Percentiles rank a stretch among this genome's conserved stretches.
These are phyloP conservation scores for Zelonia costaricensis DNA, from an alignment of 208 protist species.

Conservation along the genomic window DNA sequence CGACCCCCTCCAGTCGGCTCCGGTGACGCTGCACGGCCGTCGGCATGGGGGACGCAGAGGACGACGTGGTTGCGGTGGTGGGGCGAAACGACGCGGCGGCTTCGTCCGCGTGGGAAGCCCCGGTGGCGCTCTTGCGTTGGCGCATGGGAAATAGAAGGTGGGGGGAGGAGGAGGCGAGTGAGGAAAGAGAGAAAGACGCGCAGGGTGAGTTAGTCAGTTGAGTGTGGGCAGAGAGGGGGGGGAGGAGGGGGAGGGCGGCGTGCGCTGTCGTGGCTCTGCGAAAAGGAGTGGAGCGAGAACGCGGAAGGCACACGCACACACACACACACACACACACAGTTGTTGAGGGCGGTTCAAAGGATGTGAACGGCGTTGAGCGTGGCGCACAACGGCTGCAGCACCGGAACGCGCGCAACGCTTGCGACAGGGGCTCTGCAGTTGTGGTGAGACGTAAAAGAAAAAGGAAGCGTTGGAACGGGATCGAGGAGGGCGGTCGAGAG, in stretches of 20 bases:
- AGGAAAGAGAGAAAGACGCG: neutral
- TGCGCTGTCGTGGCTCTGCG: too few species aligned
- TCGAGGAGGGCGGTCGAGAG: too few species aligned
- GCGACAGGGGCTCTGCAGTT: too few species aligned
- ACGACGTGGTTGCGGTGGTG: neutral
- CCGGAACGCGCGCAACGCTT: too few species aligned
- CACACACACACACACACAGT: neutral
- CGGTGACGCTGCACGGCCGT: slow-evolving; percentile 15
- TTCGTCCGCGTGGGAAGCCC: neutral
- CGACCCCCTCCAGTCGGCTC: slow-evolving; percentile 21
- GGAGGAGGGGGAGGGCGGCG: too few species aligned
- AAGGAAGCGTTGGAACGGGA: too few species aligned
- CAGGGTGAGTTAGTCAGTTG: too few species aligned
- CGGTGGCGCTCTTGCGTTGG: slow-evolving; percentile 3
- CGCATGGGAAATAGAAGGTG: slow-evolving; percentile 1
- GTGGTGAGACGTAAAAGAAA: too few species aligned
- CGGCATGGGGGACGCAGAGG: neutral
- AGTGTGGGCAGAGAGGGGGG: too few species aligned
- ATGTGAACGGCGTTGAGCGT: neutral
- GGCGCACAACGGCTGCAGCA: too few species aligned
- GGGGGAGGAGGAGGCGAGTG: too few species aligned
- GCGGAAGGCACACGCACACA: slow-evolving; percentile 4
- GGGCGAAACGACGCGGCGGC: neutral
- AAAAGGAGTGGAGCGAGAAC: too few species aligned
- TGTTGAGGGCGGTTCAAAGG: neutral